These are phyloP conservation scores for Cytospora schulzeri DNA, from an alignment of 2,329 filamentous ascomycete species.

Conservation along the genomic window DNA sequence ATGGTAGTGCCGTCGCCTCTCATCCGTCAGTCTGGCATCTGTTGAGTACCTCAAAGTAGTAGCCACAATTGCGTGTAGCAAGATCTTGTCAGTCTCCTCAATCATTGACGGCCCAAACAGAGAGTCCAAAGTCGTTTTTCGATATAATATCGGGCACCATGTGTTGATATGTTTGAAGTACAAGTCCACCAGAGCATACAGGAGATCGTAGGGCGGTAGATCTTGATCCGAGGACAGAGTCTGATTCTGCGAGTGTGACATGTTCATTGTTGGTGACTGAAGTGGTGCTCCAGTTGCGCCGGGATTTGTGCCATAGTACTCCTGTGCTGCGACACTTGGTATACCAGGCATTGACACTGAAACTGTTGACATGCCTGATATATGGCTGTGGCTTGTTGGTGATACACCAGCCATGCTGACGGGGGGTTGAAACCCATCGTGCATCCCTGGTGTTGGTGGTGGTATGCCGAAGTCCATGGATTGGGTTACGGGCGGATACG, in stretches of 20 bases:
- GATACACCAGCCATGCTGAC: constrained; percentile 45
- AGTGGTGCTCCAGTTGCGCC: constrained; percentile 46
- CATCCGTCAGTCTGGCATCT: constrained; percentile 72
- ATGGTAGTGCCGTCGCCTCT: constrained; percentile 75
- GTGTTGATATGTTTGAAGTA: constrained; percentile 82
- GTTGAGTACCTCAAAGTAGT: constrained; percentile 84
- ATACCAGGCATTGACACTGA: constrained; percentile 35
- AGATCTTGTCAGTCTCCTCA: constrained; percentile 78
- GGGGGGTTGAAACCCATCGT: constrained; percentile 53
- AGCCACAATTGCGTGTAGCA: constrained; percentile 86
- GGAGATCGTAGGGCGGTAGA: constrained; percentile 72
- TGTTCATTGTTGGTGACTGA: constrained; percentile 60
- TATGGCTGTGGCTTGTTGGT: constrained; percentile 40
- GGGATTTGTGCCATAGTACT: constrained; percentile 48
- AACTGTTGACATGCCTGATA: constrained; percentile 31
- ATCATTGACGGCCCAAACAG: constrained; percentile 77
- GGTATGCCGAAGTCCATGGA: constrained; percentile 54
- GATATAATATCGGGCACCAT: constrained; percentile 89
- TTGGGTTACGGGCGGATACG: constrained; percentile 49
- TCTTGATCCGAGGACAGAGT: constrained; percentile 59
- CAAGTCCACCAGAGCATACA: constrained; percentile 72
- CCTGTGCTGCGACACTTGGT: constrained; percentile 47
- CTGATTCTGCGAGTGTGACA: constrained; percentile 48
- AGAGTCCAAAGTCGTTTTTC: constrained; percentile 77
- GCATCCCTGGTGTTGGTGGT: constrained; percentile 48